Evolutionary conservation across 2,329 filamentous ascomycete genomes (phyloP), one percentile per base, ranked within the genome.

Genomic region (Sporothrix dimorphospora): DNA sequence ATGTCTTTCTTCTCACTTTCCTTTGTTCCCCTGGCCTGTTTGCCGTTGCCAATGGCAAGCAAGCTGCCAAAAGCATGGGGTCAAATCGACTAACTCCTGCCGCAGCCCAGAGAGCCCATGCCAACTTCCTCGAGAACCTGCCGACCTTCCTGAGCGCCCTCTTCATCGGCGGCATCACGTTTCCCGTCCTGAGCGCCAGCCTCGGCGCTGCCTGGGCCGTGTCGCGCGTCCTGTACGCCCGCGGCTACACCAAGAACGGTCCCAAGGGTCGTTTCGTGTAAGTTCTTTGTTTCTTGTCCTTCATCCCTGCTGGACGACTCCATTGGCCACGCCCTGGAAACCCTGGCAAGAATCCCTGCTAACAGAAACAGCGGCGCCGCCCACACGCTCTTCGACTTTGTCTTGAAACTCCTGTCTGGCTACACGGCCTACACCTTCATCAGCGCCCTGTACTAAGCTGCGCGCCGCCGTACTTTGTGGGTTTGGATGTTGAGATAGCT

Each of bases 121-220:
- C 83, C 76, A 91, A 91, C 83, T 91, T 85, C 81, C 84, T 83
- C 75, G 90, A 92, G 83, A 90, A 88, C 80, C 82, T 87, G 47
- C 81, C 85, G 9, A 82, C 87, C 3, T 83, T 87, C 77, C 77
- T 91, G 12, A 82, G 81, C 27, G 80, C 83, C 30, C 81, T 90
- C 12, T 79, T 90, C 73, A 83, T 91, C 76, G 81, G 87, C 11
- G 89, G 90, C 42, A 78, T 90, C 30, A 79, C 80, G 49, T 89
- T 83, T 78, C 90, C 90, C 2, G 72, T 84, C 6, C 79, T 81
- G 24, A 82, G 85, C 40, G 85, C 86, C 21, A 77, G 76, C 11
- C 76, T 89, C 38, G 89, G 89, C 19, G 82, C 78, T 16, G 78
- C 78, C 40, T 92, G 89, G 88, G 79, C 83, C 11, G n/a, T 85